Evolutionary conservation across 257 asterid species (phyloP).

Genomic region (Primulina huaijiensis): DNA sequence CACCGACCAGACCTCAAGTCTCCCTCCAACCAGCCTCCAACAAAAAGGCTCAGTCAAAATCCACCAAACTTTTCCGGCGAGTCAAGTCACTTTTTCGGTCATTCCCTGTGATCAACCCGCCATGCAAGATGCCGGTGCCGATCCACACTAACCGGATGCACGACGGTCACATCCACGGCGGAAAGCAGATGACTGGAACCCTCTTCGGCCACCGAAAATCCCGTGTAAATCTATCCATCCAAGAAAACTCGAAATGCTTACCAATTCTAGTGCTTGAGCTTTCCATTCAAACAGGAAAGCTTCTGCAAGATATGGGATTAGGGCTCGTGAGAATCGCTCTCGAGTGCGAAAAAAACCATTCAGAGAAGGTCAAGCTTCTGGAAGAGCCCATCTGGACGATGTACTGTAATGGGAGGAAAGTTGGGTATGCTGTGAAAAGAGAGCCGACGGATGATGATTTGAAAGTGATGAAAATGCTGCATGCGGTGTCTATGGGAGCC

Average conservation of each 20-base stretch:
- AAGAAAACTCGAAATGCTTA: slow-evolving; percentile 65
- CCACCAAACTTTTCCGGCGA: slow-evolving; percentile 58
- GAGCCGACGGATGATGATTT: slow-evolving; percentile 72
- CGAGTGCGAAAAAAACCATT: slow-evolving; percentile 63
- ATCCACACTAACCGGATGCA: slow-evolving; percentile 38
- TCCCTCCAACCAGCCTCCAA: slow-evolving; percentile 46
- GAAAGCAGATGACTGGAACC: slow-evolving; percentile 82
- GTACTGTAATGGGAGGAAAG: slow-evolving; percentile 74
- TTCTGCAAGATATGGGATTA: slow-evolving; percentile 83
- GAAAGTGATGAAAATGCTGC: slow-evolving; percentile 62
- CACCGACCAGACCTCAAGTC: slow-evolving; percentile 34
- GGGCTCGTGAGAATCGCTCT: slow-evolving; percentile 81
- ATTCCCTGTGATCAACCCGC: slow-evolving; percentile 75
- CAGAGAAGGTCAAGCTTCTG: slow-evolving; percentile 58
- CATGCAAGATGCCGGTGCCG: slow-evolving; percentile 78
- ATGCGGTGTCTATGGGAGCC: slow-evolving; percentile 86
- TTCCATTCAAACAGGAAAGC: slow-evolving; percentile 73
- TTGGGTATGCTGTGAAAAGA: slow-evolving; percentile 74
- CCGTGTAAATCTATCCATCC: slow-evolving; percentile 66
- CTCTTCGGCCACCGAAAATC: slow-evolving; percentile 69
- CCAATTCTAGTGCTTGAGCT: slow-evolving; percentile 76
- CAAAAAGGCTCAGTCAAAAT: slow-evolving; percentile 46
- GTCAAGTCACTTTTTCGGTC: slow-evolving; percentile 70
- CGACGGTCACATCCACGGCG: slow-evolving; percentile 70
- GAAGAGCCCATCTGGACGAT: slow-evolving; percentile 90